phyloP scores from a whole-genome alignment of 257 asterid species.

The Lithospermum erythrorhizon region DNA sequence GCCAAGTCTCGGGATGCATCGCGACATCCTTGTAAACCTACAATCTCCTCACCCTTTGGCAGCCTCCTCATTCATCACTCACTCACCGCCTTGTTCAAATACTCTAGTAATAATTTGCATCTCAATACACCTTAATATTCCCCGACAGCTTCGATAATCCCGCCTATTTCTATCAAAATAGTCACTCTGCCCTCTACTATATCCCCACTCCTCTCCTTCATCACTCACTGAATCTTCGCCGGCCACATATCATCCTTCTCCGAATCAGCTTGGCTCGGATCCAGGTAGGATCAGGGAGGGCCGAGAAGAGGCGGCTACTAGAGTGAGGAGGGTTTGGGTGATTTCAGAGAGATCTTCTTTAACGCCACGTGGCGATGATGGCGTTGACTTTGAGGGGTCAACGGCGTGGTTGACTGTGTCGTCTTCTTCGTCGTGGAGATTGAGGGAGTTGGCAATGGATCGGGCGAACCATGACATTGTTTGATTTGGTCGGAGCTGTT shows the following conservation, averaged over 20 bases:
- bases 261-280: background rate
- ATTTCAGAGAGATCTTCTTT: conserved; percentile 92
- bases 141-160: conserved; percentile 72
- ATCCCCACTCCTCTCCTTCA: too few relatives aligned
- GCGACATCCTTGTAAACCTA: conserved; percentile 71
- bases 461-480: conserved; percentile 93
- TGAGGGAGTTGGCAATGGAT: conserved; percentile 87
- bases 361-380: conserved; percentile 66
- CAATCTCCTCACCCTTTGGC: conserved; percentile 59
- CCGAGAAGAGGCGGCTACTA: conserved; percentile 98
- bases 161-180: conserved; percentile 92
- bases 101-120: conserved; percentile 69
- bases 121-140: conserved; percentile 74
- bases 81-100: conserved; percentile 63
- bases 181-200: too few relatives aligned
- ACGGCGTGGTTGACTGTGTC: conserved; percentile 8
- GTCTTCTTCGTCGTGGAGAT: conserved; percentile 44
- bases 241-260: too few relatives aligned
- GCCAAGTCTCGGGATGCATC: conserved; percentile 92
- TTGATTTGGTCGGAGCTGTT: too few relatives aligned
- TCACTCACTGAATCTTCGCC: too few relatives aligned
- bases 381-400: conserved; percentile 4
- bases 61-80: conserved; percentile 17
- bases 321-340: conserved; percentile 59
- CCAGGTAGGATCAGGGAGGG: too few relatives aligned